Percentiles rank a stretch among this genome's conserved stretches.
phyloP scores from a whole-genome alignment of 345 rosid species.

The Cardamine occulta region DNA sequence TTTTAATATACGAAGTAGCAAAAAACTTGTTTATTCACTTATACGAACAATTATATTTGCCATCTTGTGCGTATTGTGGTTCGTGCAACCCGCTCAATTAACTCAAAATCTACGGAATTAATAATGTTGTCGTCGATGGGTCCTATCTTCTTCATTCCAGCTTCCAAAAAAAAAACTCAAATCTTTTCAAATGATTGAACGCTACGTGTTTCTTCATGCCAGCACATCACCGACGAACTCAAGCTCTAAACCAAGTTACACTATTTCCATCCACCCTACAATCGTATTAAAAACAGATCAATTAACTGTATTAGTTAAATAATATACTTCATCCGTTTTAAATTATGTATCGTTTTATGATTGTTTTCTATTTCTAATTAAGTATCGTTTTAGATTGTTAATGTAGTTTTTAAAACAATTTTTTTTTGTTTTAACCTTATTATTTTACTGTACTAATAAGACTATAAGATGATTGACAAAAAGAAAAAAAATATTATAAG shows the following conservation, averaged over 20 bases:
- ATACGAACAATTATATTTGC: background rate
- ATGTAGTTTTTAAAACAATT: no score
- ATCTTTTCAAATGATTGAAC: slow-evolving; percentile 13
- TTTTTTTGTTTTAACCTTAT: no score
- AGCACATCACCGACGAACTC: slow-evolving; percentile 44
- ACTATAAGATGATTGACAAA: no score
- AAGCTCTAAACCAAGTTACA: slow-evolving; percentile 15
- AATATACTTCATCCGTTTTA: background rate
- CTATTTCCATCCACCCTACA: slow-evolving; percentile 22
- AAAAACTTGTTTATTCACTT: background rate
- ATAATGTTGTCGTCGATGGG: slow-evolving; percentile 32
- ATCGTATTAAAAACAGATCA: background rate
- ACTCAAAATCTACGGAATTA: slow-evolving; percentile 32
- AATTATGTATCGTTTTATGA: no score
- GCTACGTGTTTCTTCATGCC: slow-evolving; percentile 21
- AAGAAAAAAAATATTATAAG: no score
- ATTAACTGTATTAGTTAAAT: background rate
- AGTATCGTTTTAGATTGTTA: no score
- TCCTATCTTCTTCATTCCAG: slow-evolving; percentile 21
- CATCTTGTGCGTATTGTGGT: slow-evolving; percentile 33
- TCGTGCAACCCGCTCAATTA: slow-evolving; percentile 34
- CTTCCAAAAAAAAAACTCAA: slow-evolving; percentile 16
- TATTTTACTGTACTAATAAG: no score
- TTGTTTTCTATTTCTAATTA: no score
- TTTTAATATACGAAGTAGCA: background rate